Evolutionary conservation across 345 rosid genomes (phyloP).

Genomic region (Populus nigra): DNA sequence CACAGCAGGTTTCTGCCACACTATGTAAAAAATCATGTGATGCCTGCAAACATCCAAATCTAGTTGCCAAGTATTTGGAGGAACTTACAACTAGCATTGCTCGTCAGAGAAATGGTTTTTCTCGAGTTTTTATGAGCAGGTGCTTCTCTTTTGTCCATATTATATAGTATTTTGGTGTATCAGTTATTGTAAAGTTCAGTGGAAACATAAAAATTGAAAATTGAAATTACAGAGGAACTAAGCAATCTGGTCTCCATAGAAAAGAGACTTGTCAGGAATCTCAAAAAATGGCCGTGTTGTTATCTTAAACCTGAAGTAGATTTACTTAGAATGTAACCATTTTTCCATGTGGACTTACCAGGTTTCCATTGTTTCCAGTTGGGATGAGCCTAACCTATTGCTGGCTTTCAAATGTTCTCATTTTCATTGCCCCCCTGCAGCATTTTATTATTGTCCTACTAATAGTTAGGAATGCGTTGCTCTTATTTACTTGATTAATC

Average conservation of each 20-base stretch:
- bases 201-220: background rate
- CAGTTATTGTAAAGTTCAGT: background rate
- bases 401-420: background rate
- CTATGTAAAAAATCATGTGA: constrained; percentile 77
- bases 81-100: constrained; percentile 49
- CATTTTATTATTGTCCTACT: too few species aligned
- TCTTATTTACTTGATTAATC: background rate
- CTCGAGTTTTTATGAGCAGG: constrained; percentile 62
- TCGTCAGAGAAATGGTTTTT: constrained; percentile 53
- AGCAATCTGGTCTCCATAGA: background rate
- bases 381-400: background rate
- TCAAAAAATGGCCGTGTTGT: background rate
- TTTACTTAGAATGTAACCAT: background rate
- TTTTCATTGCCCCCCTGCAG: background rate
- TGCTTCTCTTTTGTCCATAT: constrained; percentile 17
- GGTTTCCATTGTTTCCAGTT: background rate
- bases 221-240: background rate
- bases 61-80: constrained; percentile 58
- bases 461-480: too few species aligned
- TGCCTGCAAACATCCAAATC: constrained; percentile 79
- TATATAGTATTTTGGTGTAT: background rate
- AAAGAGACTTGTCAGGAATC: background rate
- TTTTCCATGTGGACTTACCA: background rate
- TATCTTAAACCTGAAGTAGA: background rate
- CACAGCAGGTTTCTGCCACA: constrained; percentile 52